These are phyloP conservation scores for Picea abies DNA, from an alignment of 83 land plant genomes.

Conservation along the genomic window DNA sequence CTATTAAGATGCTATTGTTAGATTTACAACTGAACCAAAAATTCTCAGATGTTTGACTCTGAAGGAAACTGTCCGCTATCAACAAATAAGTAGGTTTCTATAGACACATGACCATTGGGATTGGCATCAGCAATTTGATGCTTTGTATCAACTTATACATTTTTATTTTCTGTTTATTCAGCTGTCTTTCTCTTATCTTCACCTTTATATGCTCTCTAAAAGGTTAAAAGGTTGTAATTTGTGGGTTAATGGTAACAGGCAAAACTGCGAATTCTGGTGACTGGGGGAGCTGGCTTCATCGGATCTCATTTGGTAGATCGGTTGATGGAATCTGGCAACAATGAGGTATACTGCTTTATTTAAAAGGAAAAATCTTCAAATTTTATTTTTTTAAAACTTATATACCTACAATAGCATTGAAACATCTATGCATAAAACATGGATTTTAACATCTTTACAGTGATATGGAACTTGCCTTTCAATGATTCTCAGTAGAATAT, in stretches of 20 bases:
- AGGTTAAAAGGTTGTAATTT: neutral
- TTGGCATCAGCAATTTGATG: too few relatives aligned
- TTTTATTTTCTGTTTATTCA: neutral
- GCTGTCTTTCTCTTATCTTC: neutral
- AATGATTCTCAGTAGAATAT: neutral
- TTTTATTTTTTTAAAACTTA: neutral
- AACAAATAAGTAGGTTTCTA: too few relatives aligned
- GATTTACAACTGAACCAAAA: neutral
- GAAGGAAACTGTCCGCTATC: neutral
- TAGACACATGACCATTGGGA: too few relatives aligned
- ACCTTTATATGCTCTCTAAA: neutral
- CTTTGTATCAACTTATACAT: too few relatives aligned
- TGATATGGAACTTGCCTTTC: neutral
- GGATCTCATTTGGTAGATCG: constrained; percentile 97
- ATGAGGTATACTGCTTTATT: constrained; percentile 68
- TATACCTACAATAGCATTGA: neutral
- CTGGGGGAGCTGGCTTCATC: constrained; percentile 99
- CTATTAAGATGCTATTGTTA: neutral
- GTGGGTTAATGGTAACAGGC: constrained; percentile 38
- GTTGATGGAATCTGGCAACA: constrained; percentile 92
- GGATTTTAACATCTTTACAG: neutral
- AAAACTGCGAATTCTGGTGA: constrained; percentile 89
- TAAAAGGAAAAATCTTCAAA: neutral
- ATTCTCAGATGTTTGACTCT: neutral
- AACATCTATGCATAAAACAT: neutral